phyloP scores from a whole-genome alignment of 441 rosid species.

The Pelargonium myrrhifolium region DNA sequence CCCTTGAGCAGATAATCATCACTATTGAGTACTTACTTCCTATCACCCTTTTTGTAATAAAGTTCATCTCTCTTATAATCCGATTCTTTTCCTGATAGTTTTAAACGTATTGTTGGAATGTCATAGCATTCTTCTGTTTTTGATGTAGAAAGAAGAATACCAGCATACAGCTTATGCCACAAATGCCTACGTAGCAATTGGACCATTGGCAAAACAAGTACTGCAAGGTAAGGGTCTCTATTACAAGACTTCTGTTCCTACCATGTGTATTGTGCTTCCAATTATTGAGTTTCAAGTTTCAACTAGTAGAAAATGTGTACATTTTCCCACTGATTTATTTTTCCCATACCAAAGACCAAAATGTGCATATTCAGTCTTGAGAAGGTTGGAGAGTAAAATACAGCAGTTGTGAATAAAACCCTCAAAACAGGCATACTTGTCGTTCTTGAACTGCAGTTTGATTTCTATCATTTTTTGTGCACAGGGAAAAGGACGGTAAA shows the following conservation, averaged over 20 bases:
- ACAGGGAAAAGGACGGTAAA: slow-evolving; percentile 62
- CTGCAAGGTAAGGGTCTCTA: slow-evolving; percentile 53
- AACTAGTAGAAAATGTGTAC: too few relatives aligned
- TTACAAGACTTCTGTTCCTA: neutral
- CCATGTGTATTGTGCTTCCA: neutral
- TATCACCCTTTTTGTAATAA: neutral
- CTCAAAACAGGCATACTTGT: neutral
- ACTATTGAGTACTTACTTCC: neutral
- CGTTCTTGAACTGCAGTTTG: neutral
- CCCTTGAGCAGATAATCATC: neutral
- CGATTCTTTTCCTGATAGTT: neutral
- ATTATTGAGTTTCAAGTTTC: neutral
- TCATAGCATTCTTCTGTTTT: neutral
- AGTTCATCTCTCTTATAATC: too few relatives aligned
- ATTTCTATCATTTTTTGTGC: neutral
- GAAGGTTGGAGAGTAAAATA: too few relatives aligned
- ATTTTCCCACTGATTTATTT: neutral
- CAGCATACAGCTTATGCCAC: slow-evolving; percentile 93
- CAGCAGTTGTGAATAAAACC: neutral
- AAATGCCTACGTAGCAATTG: slow-evolving; percentile 77
- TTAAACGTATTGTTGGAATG: neutral
- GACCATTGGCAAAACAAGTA: slow-evolving; percentile 74
- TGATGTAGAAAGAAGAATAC: slow-evolving; percentile 77
- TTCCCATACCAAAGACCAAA: too few relatives aligned
- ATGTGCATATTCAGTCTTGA: too few relatives aligned